phyloP scores from a whole-genome alignment of 345 rosid genomes.

The Aethionema arabicum region DNA sequence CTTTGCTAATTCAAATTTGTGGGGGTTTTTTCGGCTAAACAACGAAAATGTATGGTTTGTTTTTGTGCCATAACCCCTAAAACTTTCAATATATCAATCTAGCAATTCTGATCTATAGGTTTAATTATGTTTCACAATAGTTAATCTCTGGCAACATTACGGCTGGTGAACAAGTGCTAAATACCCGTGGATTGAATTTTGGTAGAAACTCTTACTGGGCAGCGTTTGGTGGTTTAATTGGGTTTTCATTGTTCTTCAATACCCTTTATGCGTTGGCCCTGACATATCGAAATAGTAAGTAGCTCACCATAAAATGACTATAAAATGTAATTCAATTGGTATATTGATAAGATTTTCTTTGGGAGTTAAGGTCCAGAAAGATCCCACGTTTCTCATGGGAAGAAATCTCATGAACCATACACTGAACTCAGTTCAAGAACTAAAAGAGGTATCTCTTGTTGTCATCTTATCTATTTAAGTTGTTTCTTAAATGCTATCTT shows the following conservation, averaged over 20 bases:
- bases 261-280: conserved; percentile 50
- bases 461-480: conserved; percentile 7
- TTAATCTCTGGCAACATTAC: conserved; percentile 32
- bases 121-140: conserved; percentile 4
- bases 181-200: conserved; percentile 56
- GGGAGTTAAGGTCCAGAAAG: conserved; percentile 24
- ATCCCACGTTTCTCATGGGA: conserved; percentile 23
- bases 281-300: conserved; percentile 52
- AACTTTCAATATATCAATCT: background rate
- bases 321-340: background rate
- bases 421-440: background rate
- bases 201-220: conserved; percentile 48
- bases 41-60: too few species aligned
- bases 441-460: conserved; percentile 17
- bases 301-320: conserved; percentile 30
- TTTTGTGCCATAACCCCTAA: too few species aligned
- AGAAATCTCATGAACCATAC: conserved; percentile 15
- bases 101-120: conserved; percentile 3
- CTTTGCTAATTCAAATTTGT: too few species aligned
- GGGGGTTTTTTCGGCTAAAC: too few species aligned
- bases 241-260: conserved; percentile 56
- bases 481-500: background rate
- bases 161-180: conserved; percentile 46
- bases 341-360: background rate
- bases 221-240: conserved; percentile 50